Evolutionary conservation across 371 early-diverging fungal genomes (phyloP).

Genomic region (Umbelopsis sp.): DNA sequence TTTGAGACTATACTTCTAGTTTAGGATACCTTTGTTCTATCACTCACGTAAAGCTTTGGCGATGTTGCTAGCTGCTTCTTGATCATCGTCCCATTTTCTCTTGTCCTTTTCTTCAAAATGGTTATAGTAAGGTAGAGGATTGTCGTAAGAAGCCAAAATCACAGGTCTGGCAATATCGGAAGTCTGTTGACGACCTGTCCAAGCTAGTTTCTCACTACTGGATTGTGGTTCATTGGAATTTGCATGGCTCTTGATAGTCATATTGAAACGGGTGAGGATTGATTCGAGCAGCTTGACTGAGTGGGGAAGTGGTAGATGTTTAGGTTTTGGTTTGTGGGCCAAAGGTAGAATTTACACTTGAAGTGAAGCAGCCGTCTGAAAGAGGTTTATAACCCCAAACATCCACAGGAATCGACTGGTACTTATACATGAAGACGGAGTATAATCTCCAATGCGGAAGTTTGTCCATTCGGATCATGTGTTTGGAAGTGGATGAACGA

Average conservation of each 20-base stretch:
- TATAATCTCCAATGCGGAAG: slow-evolving; percentile 27
- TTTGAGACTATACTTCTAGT: neutral
- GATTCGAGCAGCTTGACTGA: slow-evolving; percentile 12
- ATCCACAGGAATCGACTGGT: neutral
- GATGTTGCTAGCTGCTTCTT: slow-evolving; percentile 31
- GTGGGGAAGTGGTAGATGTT: neutral
- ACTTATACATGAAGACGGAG: slow-evolving; percentile 28
- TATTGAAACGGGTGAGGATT: slow-evolving; percentile 10
- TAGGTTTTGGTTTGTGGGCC: neutral
- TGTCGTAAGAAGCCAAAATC: neutral
- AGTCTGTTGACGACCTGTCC: slow-evolving; percentile 20
- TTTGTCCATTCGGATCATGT: slow-evolving; percentile 28
- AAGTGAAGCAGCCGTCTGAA: too few relatives aligned
- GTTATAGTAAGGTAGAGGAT: slow-evolving; percentile 9
- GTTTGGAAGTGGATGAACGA: slow-evolving; percentile 15
- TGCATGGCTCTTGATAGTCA: slow-evolving; percentile 21
- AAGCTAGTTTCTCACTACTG: slow-evolving; percentile 14
- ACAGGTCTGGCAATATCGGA: slow-evolving; percentile 5
- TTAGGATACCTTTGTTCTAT: slow-evolving; percentile 10
- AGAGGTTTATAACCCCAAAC: neutral
- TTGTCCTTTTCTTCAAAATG: slow-evolving; percentile 25
- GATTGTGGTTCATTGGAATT: slow-evolving; percentile 20
- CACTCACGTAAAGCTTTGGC: slow-evolving; percentile 40
- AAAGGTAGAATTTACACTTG: too few relatives aligned
- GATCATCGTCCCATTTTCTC: slow-evolving; percentile 38